Evolutionary conservation across 129 eudicot genomes (phyloP).

Genomic region (Cynara cardunculus): DNA sequence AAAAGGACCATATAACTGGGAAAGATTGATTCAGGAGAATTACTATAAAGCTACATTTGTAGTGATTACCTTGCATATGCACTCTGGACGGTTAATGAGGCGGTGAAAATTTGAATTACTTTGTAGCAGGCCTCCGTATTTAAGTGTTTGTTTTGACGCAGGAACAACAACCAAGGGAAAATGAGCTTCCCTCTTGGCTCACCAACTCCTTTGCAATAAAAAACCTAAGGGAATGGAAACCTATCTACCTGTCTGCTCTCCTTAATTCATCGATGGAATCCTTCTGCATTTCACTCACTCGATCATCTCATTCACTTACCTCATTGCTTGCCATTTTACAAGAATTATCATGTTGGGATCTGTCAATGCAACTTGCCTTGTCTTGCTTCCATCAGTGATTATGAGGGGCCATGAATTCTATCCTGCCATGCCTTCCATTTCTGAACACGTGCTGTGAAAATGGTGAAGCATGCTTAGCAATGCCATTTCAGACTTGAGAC

Average conservation of each 20-base stretch:
- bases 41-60: neutral
- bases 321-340: slow-evolving; percentile 58
- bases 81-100: slow-evolving; percentile 22
- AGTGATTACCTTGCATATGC: neutral
- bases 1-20: neutral
- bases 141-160: slow-evolving; percentile 98
- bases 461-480: slow-evolving; percentile 82
- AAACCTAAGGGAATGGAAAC: slow-evolving; percentile 49
- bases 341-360: slow-evolving; percentile 71
- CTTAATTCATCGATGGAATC: slow-evolving; percentile 58
- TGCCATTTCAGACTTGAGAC: slow-evolving; percentile 51
- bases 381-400: slow-evolving; percentile 58
- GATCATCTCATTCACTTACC: slow-evolving; percentile 45
- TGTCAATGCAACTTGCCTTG: slow-evolving; percentile 68
- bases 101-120: slow-evolving; percentile 20
- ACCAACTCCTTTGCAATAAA: slow-evolving; percentile 40
- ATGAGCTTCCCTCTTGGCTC: slow-evolving; percentile 75
- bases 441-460: slow-evolving; percentile 75
- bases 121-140: slow-evolving; percentile 43
- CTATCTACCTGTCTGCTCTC: slow-evolving; percentile 56
- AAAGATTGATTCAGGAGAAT: neutral
- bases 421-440: slow-evolving; percentile 57
- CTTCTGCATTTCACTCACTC: slow-evolving; percentile 58
- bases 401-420: slow-evolving; percentile 38
- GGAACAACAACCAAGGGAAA: slow-evolving; percentile 73